Conservation (phyloP, 495 filamentous ascomycete genomes). For the Penicillium ucsense region DNA sequence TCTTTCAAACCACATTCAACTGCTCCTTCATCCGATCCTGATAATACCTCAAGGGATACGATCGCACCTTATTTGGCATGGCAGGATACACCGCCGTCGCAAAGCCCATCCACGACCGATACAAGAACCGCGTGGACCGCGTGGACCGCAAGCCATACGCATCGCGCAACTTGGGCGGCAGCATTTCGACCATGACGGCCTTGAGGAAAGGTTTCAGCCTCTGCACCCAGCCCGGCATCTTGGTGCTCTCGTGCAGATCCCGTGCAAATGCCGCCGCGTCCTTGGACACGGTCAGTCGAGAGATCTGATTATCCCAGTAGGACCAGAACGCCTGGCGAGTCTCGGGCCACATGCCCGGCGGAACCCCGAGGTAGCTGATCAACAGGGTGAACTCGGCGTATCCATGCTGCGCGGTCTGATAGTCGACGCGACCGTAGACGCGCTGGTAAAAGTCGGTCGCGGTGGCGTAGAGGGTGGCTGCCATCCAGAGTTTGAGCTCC, state of each 20-base stretch:
- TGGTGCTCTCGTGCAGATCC: conserved; percentile 17
- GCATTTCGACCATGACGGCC: conserved; percentile 31
- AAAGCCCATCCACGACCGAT: conserved; percentile 29
- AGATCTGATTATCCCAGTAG: conserved; percentile 33
- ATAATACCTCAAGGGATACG: conserved; percentile 24
- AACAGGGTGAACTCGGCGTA: conserved; percentile 30
- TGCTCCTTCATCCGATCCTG: conserved; percentile 19
- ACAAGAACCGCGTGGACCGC: conserved; percentile 19
- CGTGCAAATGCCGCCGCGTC: conserved; percentile 26
- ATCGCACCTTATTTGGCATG: conserved; percentile 22
- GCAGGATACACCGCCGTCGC: conserved; percentile 31
- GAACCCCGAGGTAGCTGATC: conserved; percentile 19
- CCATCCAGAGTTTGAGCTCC: conserved; percentile 25
- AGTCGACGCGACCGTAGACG: conserved; percentile 28
- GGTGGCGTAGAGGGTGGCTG: conserved; percentile 33
- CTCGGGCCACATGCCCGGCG: conserved; percentile 23
- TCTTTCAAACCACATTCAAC: conserved; percentile 18
- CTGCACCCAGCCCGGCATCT: conserved; percentile 27
- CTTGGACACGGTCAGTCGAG: conserved; percentile 19
- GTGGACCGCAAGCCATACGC: conserved; percentile 32
- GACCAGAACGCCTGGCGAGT: conserved; percentile 28
- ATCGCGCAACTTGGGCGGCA: conserved; percentile 28
- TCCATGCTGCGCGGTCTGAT: conserved; percentile 25
- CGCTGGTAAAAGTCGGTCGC: conserved; percentile 37
- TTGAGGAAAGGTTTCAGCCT: conserved; percentile 27